Conservation (phyloP, 768 basidiomycete species). For the Xerocomellus intermedius region DNA sequence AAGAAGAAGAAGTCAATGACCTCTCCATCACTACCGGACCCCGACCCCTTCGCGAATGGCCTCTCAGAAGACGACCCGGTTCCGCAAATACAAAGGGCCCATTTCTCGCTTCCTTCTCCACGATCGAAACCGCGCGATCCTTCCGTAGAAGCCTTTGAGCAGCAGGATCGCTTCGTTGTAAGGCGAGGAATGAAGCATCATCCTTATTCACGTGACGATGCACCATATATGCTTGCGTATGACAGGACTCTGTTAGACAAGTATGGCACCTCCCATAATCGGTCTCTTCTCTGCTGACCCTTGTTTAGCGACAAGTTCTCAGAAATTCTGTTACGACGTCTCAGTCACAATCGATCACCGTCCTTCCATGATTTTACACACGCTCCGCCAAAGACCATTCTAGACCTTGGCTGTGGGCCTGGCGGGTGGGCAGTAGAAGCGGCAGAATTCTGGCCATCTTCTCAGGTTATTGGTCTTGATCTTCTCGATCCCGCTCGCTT, state of each 20-base stretch:
- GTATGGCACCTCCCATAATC: slow-evolving; percentile 37
- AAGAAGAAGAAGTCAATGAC: slow-evolving; percentile 26
- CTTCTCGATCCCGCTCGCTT: slow-evolving; percentile 42
- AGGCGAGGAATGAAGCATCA: slow-evolving; percentile 48
- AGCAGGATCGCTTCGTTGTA: slow-evolving; percentile 22
- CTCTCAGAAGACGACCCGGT: slow-evolving; percentile 3
- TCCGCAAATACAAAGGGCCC: not conserved
- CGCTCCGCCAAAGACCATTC: slow-evolving; percentile 50
- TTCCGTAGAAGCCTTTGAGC: slow-evolving; percentile 23
- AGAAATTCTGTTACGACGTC: slow-evolving; percentile 50
- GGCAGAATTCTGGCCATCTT: slow-evolving; percentile 56
- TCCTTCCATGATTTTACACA: slow-evolving; percentile 56
- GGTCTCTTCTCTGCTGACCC: slow-evolving; percentile 11
- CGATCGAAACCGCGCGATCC: slow-evolving; percentile 5
- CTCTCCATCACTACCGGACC: not conserved
- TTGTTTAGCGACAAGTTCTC: slow-evolving; percentile 57
- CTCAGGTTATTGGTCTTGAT: slow-evolving; percentile 65
- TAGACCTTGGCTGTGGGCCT: slow-evolving; percentile 76
- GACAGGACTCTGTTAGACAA: slow-evolving; percentile 55
- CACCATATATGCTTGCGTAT: slow-evolving; percentile 68
- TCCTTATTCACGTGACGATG: slow-evolving; percentile 46
- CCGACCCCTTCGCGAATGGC: slow-evolving; percentile 7
- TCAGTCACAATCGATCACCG: slow-evolving; percentile 53
- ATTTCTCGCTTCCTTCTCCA: not conserved
- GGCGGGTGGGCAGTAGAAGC: slow-evolving; percentile 69